phyloP scores from a whole-genome alignment of 106 monocot genomes.

The Dendrobium officinale region DNA sequence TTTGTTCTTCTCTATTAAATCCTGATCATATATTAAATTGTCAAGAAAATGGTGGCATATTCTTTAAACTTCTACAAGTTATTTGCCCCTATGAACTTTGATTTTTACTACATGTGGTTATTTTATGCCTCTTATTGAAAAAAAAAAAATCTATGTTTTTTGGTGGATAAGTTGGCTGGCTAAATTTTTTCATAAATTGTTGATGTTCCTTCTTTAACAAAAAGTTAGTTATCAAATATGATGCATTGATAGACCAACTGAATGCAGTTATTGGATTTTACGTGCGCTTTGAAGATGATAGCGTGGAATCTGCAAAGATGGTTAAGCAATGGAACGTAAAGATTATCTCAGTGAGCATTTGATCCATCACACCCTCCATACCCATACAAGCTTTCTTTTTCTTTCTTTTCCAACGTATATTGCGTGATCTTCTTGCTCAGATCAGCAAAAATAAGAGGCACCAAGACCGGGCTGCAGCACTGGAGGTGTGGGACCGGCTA shows the following conservation, averaged over 20 bases:
- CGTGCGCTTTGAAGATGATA: slow-evolving; percentile 96
- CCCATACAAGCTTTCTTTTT: neutral
- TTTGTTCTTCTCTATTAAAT: neutral
- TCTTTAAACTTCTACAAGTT: neutral
- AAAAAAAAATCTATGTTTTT: neutral
- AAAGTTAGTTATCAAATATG: neutral
- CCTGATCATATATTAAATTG: neutral
- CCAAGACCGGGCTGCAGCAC: slow-evolving; percentile 93
- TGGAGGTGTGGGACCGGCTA: slow-evolving; percentile 94
- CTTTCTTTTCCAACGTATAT: neutral
- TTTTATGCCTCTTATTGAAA: too few relatives aligned
- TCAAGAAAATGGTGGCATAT: neutral
- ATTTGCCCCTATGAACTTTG: neutral
- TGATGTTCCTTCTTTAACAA: neutral
- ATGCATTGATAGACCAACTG: neutral
- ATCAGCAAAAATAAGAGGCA: slow-evolving; percentile 99
- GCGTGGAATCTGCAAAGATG: slow-evolving; percentile 87
- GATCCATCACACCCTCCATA: neutral
- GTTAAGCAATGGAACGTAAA: slow-evolving; percentile 99
- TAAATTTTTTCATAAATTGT: neutral
- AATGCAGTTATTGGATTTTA: slow-evolving; percentile 84
- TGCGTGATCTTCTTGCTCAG: slow-evolving; percentile 20
- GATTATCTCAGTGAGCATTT: slow-evolving; percentile 74
- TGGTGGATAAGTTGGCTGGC: neutral
- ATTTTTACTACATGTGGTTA: neutral